Base-by-base conservation (phyloP, 306 rosid species). In the Inga oerstediana region DNA sequence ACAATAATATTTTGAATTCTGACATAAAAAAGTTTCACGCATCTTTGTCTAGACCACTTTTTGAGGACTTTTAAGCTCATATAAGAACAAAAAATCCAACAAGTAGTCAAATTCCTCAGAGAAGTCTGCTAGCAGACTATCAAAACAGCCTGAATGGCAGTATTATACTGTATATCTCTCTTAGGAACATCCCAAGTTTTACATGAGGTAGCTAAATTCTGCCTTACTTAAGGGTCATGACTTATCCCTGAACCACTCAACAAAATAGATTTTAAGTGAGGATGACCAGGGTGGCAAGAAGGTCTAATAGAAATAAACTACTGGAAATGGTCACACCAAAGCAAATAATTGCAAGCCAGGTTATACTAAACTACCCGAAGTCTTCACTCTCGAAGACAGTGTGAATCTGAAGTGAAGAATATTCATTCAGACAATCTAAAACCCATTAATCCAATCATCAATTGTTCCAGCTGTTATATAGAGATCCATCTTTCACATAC, bases 121-220 rank as follows among this genome's bases (percentile, higher is more conserved):
- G 20, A 37, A 13, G 64, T 16, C 32, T 74, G 46, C 48, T 10
- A 14, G 8, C 6, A 11, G 4, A 13, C 74, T 32, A 73, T 78
- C 82, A 81, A 66, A 85, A 32, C 13, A 68, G 77, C 45, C 58
- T 22, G 70, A 85, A 76, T 72, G 58, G 48, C 39, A 32, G 78
- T n/a, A 22, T 45, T 34, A 30, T 66, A 34, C 19, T 68, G 84
- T 67, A 76, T 39, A 70, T 71, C 72, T 10, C 32, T 59, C 69
- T 58, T 48, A 32, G 7, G 65, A 76, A 78, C 44, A 79, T 49
- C 19, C 48, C 8, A 41, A 64, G 49, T 35, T 13, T 32, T 56
- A 62, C 58, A 69, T 27, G 46, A 73, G 15, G 37, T 35, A 81
- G 20, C 41, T 72, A 46, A 62, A 66, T 77, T 69, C 17, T 54